A percentile compares a stretch with the other conserved stretches of the same genome.
phyloP scores from a whole-genome alignment of 352 stramenopile genomes.

The Blastocystis sp. region DNA sequence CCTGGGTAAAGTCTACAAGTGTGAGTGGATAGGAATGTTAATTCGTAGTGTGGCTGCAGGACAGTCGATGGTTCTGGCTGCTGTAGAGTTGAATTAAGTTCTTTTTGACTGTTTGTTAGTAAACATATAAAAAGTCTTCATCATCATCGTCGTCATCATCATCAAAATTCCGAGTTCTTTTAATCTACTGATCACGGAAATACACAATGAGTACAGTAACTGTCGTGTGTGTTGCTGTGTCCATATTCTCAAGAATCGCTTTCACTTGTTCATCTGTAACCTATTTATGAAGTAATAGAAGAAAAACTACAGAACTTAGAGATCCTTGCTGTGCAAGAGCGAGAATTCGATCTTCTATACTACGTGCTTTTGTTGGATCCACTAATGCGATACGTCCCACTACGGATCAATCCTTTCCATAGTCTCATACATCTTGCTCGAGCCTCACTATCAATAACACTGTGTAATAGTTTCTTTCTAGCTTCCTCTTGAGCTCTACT shows the following conservation, averaged over 20 bases:
- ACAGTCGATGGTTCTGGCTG: conserved; percentile 30
- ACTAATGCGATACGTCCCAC: conserved; percentile 52
- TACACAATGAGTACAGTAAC: background rate
- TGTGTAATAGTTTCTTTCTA: conserved; percentile 56
- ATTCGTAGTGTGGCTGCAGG: conserved; percentile 17
- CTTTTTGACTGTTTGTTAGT: background rate
- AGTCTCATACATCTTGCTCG: conserved; percentile 12
- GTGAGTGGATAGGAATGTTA: background rate
- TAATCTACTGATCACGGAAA: background rate
- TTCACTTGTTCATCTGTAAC: conserved; percentile 55
- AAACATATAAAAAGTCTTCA: conserved; percentile 33
- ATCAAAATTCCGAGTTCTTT: conserved; percentile 23
- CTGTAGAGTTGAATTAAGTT: conserved; percentile 10
- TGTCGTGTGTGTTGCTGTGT: conserved; percentile 15
- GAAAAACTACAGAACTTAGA: background rate
- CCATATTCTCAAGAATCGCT: conserved; percentile 46
- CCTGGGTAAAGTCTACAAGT: conserved; percentile 8
- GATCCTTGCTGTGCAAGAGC: conserved; percentile 19
- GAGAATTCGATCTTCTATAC: conserved; percentile 58
- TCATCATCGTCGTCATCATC: conserved; percentile 48
- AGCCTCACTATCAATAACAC: conserved; percentile 42
- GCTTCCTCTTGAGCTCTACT: conserved; percentile 48
- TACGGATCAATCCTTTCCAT: background rate
- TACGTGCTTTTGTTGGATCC: conserved; percentile 46
- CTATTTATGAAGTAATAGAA: background rate